Evolutionary conservation across 2,329 filamentous ascomycete genomes (phyloP).

Genomic region (Penicillium rolfsii): DNA sequence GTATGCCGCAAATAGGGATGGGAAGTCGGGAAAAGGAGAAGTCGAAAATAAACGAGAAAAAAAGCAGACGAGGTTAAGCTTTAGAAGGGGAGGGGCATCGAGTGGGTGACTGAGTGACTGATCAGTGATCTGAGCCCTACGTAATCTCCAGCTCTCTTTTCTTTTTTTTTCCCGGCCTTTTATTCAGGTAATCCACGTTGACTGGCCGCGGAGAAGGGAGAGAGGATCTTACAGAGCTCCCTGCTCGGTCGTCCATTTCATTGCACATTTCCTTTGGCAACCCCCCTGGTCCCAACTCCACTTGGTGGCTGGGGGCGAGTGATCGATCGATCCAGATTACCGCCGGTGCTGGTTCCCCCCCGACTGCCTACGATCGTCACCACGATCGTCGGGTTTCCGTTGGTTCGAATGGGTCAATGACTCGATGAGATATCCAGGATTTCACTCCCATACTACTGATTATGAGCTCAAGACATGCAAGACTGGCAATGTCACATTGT

Average conservation of each 20-base stretch:
- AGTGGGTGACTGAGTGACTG: constrained; percentile 7
- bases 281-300: constrained; percentile 9
- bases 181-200: background rate
- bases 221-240: background rate
- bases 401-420: constrained; percentile 22
- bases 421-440: constrained; percentile 10
- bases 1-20: background rate
- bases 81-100: constrained; percentile 23
- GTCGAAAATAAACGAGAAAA: constrained; percentile 7
- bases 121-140: constrained; percentile 21
- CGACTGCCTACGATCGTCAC: constrained; percentile 1
- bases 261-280: background rate
- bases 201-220: background rate
- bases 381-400: constrained; percentile 4
- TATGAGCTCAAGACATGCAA: background rate
- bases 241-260: background rate
- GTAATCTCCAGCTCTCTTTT: constrained; percentile 18
- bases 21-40: background rate
- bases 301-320: constrained; percentile 16
- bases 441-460: background rate
- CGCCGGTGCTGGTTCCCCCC: constrained; percentile 1
- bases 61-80: constrained; percentile 22
- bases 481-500: background rate
- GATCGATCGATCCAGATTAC: constrained; percentile 23
- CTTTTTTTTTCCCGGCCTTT: constrained; percentile 5